These are phyloP conservation scores for Penicillium sp. DNA, from an alignment of 2,329 filamentous ascomycete species.

Conservation along the genomic window DNA sequence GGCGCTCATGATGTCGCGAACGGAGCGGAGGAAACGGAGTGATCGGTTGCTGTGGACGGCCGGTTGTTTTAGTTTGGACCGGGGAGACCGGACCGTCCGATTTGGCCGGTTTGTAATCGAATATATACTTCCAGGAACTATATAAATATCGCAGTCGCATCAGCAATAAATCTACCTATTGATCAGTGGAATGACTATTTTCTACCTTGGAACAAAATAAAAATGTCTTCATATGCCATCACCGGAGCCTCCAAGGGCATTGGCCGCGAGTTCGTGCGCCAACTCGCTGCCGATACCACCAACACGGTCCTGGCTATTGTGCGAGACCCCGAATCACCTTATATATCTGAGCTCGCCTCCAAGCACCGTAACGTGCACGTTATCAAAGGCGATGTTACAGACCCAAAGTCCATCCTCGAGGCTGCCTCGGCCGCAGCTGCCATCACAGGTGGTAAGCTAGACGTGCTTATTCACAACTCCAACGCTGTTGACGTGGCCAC, in stretches of 20 bases:
- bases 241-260: not conserved
- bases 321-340: not conserved
- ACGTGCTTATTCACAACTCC: not conserved
- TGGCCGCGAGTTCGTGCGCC: not conserved
- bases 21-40: not conserved
- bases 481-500: not conserved
- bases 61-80: not conserved
- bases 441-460: not conserved
- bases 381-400: not conserved
- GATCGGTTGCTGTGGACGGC: not conserved
- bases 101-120: not conserved
- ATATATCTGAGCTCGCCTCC: not conserved
- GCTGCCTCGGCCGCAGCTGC: not conserved
- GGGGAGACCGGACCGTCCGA: not conserved
- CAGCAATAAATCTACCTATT: not conserved
- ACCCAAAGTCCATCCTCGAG: not conserved
- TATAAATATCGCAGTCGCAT: not conserved
- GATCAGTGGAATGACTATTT: not conserved
- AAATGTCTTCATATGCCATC: not conserved
- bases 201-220: not conserved
- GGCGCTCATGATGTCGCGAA: not conserved
- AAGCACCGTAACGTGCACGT: not conserved
- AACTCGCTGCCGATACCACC: not conserved
- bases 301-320: not conserved
- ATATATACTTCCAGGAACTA: not conserved